A percentile compares a stretch with the other conserved stretches of the same genome.
Conservation (phyloP, 1,139 yeast species). For the Hemisphaericaspora subhashii region DNA sequence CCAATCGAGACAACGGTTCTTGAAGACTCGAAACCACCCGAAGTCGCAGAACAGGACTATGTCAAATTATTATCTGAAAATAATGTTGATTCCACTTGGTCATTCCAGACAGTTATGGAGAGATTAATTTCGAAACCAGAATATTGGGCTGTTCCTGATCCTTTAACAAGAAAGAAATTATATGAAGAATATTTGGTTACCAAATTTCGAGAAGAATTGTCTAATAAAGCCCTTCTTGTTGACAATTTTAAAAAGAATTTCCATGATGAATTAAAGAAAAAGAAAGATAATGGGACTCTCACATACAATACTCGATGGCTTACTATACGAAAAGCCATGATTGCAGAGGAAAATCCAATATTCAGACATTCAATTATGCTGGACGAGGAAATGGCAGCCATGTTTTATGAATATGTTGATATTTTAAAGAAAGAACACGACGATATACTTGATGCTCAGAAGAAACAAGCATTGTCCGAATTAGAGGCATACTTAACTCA, state of each 20-base stretch:
- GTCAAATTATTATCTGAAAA: conserved; percentile 50
- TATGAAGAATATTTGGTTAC: conserved; percentile 66
- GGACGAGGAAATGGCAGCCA: conserved; percentile 52
- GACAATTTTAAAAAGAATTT: conserved; percentile 60
- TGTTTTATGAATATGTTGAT: conserved; percentile 52
- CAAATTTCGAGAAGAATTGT: conserved; percentile 54
- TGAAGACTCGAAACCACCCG: conserved; percentile 7
- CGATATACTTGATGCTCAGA: conserved; percentile 26
- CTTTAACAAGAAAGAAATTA: conserved; percentile 57
- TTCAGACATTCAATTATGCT: conserved; percentile 63
- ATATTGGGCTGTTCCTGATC: conserved; percentile 69
- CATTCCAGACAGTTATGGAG: conserved; percentile 69
- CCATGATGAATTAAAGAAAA: conserved; percentile 43
- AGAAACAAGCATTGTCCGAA: conserved; percentile 52
- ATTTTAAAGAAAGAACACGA: conserved; percentile 42
- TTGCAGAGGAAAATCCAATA: conserved; percentile 63
- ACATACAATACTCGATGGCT: conserved; percentile 68
- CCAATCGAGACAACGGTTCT: conserved; percentile 11
- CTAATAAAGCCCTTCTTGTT: conserved; percentile 51
- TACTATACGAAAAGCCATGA: conserved; percentile 44
- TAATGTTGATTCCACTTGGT: conserved; percentile 71
- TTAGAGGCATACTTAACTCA: conserved; percentile 48
- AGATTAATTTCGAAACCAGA: conserved; percentile 56
- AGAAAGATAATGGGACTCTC: conserved; percentile 36
- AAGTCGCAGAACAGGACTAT: conserved; percentile 48